These are phyloP conservation scores for Grigorovia yakushimaensis DNA, from an alignment of 805 yeast species.

Conservation along the genomic window DNA sequence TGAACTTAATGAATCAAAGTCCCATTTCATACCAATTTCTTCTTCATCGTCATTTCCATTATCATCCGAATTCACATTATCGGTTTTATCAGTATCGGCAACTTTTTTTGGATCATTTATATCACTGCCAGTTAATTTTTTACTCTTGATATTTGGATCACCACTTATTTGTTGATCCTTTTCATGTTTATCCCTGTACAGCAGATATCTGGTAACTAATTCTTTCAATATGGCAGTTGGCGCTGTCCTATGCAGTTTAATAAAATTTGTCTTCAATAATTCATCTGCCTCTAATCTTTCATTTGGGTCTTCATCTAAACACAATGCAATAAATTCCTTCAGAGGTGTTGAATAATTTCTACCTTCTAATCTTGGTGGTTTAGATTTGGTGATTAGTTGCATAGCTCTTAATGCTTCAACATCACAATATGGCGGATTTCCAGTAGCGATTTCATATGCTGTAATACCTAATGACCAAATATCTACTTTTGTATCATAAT, in stretches of 20 bases:
- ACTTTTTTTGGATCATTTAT: not conserved
- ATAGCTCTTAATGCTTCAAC: conserved; percentile 91
- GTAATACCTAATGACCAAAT: conserved; percentile 97
- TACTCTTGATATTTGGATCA: conserved; percentile 36
- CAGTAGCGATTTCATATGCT: conserved; percentile 87
- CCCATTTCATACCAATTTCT: conserved; percentile 63
- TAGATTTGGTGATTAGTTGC: conserved; percentile 84
- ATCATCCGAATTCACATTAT: conserved; percentile 5
- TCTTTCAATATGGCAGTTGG: conserved; percentile 61
- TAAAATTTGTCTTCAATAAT: conserved; percentile 61
- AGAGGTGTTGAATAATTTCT: conserved; percentile 63
- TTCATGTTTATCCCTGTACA: conserved; percentile 64
- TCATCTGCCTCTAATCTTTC: conserved; percentile 86
- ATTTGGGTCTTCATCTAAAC: conserved; percentile 87
- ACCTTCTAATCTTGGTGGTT: conserved; percentile 93
- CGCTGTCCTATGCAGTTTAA: conserved; percentile 48
- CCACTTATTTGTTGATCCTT: conserved; percentile 42
- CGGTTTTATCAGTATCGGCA: not conserved
- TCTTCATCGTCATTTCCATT: conserved; percentile 11
- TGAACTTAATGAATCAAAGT: conserved; percentile 72
- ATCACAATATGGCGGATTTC: conserved; percentile 95
- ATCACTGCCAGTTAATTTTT: conserved; percentile 10
- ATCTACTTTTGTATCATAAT: conserved; percentile 86
- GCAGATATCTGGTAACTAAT: conserved; percentile 57
- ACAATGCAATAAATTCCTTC: conserved; percentile 82